Conservation (phyloP, 768 basidiomycete species). For the Collybia nuda region DNA sequence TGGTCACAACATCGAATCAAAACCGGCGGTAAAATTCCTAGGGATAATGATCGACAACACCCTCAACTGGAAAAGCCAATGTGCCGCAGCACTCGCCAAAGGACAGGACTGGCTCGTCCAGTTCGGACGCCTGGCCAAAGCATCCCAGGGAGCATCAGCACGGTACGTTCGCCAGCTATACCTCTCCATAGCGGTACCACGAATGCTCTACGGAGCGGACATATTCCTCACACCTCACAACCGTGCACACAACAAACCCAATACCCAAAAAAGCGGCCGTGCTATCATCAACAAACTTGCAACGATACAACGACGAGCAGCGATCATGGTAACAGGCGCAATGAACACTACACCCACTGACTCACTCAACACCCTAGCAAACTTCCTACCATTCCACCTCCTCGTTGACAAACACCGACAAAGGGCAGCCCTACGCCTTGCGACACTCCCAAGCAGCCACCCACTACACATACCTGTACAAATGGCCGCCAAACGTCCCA, state of each 20-base stretch:
- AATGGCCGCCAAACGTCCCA: too few relatives aligned
- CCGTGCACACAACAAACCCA: neutral
- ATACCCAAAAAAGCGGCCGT: conserved; percentile 4
- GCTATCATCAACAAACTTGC: conserved; percentile 9
- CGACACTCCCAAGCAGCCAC: neutral
- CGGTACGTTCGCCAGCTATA: conserved; percentile 21
- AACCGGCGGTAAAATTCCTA: conserved; percentile 20
- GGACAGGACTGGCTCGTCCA: neutral
- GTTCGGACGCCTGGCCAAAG: conserved; percentile 9
- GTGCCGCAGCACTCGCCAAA: conserved; percentile 4
- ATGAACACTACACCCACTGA: conserved; percentile 16
- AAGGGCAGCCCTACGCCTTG: neutral
- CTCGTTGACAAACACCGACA: neutral
- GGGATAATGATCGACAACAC: conserved; percentile 23
- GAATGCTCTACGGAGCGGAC: conserved; percentile 22
- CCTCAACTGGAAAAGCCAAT: conserved; percentile 12
- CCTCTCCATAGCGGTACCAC: conserved; percentile 20
- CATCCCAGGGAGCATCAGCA: conserved; percentile 11
- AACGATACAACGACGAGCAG: conserved; percentile 15
- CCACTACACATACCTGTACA: too few relatives aligned
- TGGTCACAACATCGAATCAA: conserved; percentile 10
- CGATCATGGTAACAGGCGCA: conserved; percentile 20
- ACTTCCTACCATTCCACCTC: neutral
- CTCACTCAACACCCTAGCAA: conserved; percentile 16
- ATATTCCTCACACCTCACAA: conserved; percentile 19